These are phyloP conservation scores for Mangifera indica DNA, from an alignment of 345 rosid species.

Conservation along the genomic window DNA sequence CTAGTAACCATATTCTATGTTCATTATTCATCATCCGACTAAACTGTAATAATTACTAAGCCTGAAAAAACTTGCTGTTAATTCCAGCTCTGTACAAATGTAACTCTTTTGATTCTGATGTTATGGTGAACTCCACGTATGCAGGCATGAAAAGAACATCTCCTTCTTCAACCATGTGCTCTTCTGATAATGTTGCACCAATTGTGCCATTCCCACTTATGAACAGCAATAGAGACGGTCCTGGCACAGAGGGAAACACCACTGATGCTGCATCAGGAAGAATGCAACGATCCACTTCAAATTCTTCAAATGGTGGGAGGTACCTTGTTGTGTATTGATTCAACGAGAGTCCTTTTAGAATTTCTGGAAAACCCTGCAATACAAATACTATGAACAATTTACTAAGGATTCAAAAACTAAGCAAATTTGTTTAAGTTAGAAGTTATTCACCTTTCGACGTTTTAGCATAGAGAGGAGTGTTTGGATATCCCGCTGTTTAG, in stretches of 20 bases:
- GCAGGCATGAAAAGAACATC: constrained; percentile 39
- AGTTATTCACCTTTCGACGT: constrained; percentile 28
- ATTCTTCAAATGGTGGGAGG: constrained; percentile 40
- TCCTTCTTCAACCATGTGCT: constrained; percentile 23
- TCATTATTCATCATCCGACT: not conserved
- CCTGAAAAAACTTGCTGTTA: constrained; percentile 42
- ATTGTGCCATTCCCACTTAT: constrained; percentile 25
- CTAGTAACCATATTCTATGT: not conserved
- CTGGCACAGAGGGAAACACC: constrained; percentile 30
- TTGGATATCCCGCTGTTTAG: constrained; percentile 36
- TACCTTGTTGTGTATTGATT: constrained; percentile 34
- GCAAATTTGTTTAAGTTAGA: not conserved
- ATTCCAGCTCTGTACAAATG: constrained; percentile 43
- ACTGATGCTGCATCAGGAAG: constrained; percentile 32
- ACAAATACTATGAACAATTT: not conserved
- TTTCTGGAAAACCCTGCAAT: constrained; percentile 38
- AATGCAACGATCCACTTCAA: constrained; percentile 36
- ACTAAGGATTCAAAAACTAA: not conserved
- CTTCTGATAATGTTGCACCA: constrained; percentile 9
- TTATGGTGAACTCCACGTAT: constrained; percentile 20
- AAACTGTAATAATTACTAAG: constrained; percentile 8
- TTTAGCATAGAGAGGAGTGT: constrained; percentile 41
- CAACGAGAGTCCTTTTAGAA: constrained; percentile 32
- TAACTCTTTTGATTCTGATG: constrained; percentile 23
- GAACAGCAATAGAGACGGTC: constrained; percentile 37